Evolutionary conservation across 257 asterid genomes (phyloP).

Genomic region (Knoxia roxburghii): DNA sequence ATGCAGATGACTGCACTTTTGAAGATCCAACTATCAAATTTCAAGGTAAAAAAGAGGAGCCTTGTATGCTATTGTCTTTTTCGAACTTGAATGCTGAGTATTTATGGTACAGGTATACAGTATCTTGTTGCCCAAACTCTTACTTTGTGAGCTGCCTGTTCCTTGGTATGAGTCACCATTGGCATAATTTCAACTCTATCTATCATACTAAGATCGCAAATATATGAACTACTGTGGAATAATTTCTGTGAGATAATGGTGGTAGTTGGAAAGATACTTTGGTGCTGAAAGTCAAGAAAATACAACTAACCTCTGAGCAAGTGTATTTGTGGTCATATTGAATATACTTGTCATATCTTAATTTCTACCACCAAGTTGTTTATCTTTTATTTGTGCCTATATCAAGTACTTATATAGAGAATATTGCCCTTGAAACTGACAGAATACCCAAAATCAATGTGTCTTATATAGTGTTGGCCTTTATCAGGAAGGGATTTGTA

Average conservation of each 20-base stretch:
- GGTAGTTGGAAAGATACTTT: no score
- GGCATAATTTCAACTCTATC: no score
- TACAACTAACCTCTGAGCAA: no score
- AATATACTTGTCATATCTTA: background rate
- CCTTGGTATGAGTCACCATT: background rate
- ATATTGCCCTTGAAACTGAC: background rate
- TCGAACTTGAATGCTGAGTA: constrained; percentile 7
- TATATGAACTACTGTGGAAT: background rate
- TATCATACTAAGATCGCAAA: background rate
- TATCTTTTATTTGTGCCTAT: background rate
- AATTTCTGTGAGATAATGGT: no score
- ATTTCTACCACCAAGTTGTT: background rate
- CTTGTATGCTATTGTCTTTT: constrained; percentile 8
- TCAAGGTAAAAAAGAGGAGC: constrained; percentile 38
- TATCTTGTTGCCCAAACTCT: background rate
- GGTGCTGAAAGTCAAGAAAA: no score
- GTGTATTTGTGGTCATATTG: background rate
- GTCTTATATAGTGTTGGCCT: constrained; percentile 11
- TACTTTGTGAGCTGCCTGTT: background rate
- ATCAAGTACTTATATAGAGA: background rate
- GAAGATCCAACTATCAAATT: constrained; percentile 89
- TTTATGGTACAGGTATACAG: no score
- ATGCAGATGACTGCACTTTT: constrained; percentile 71
- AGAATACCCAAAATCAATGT: background rate
- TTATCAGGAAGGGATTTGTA: constrained; percentile 66